Evolutionary conservation across 805 yeast genomes (phyloP).

Genomic region (Kluyveromyces nonfermentans): DNA sequence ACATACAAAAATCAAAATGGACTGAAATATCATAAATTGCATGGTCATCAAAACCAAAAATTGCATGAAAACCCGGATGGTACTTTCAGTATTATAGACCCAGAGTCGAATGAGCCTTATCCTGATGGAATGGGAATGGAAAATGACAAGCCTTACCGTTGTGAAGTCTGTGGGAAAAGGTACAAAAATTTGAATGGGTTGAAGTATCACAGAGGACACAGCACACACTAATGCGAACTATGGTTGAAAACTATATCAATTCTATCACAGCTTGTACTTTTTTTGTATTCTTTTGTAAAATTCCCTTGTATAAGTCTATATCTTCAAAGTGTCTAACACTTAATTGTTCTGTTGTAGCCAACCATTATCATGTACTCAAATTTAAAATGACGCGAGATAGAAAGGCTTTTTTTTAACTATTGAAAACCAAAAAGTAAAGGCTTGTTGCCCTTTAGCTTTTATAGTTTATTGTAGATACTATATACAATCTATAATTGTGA

Average conservation of each 20-base stretch:
- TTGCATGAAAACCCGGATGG: conserved; percentile 89
- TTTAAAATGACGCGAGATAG: neutral
- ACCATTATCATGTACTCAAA: neutral
- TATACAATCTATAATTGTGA: too few species aligned
- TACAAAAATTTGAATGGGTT: conserved; percentile 93
- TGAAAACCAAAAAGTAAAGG: too few species aligned
- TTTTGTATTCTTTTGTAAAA: neutral
- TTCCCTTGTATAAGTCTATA: conserved; percentile 3
- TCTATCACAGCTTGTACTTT: neutral
- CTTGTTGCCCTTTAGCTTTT: too few species aligned
- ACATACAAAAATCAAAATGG: conserved; percentile 97
- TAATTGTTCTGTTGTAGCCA: conserved; percentile 1
- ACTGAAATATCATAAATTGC: conserved; percentile 85
- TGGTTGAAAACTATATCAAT: neutral
- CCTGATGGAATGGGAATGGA: conserved; percentile 93
- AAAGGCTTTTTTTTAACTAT: too few species aligned
- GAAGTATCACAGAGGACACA: conserved; percentile 94
- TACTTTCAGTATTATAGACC: conserved; percentile 84
- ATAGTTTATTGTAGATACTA: too few species aligned
- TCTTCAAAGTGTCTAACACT: neutral
- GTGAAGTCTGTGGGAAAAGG: conserved; percentile 96
- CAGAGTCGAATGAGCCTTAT: conserved; percentile 78
- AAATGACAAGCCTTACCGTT: conserved; percentile 95
- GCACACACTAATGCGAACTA: conserved; percentile 62
- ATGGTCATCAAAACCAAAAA: conserved; percentile 95